Evolutionary conservation across 768 basidiomycete genomes (phyloP).

Genomic region (Mycena galopus): DNA sequence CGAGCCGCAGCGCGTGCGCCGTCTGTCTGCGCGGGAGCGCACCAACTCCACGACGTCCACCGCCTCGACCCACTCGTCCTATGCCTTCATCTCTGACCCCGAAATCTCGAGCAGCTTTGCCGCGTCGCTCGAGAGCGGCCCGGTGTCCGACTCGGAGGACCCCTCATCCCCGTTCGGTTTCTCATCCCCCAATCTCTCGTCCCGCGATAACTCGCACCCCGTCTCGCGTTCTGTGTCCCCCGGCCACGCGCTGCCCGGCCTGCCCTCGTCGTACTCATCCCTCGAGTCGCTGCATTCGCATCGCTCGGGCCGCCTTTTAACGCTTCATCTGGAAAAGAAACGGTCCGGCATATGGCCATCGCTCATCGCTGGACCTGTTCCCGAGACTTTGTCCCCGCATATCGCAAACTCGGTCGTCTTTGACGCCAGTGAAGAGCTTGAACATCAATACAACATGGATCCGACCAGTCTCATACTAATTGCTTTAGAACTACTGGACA

Average conservation of each 20-base stretch:
- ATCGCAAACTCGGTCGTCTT: constrained; percentile 66
- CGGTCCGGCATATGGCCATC: constrained; percentile 88
- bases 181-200: constrained; percentile 72
- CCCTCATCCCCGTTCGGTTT: constrained; percentile 67
- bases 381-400: constrained; percentile 68
- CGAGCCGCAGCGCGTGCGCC: constrained; percentile 66
- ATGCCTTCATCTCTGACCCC: constrained; percentile 85
- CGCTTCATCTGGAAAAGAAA: constrained; percentile 85
- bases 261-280: constrained; percentile 83
- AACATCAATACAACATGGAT: constrained; percentile 87
- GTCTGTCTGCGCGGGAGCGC: constrained; percentile 72
- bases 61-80: constrained; percentile 83
- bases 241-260: constrained; percentile 64
- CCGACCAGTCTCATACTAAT: constrained; percentile 83
- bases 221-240: constrained; percentile 71
- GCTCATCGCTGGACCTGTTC: constrained; percentile 80
- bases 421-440: constrained; percentile 62
- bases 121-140: constrained; percentile 82
- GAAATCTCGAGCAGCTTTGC: constrained; percentile 90
- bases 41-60: constrained; percentile 84
- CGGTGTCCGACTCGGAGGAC: constrained; percentile 81
- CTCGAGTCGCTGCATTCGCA: constrained; percentile 76
- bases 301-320: constrained; percentile 76
- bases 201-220: constrained; percentile 65
- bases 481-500: constrained; percentile 79